A percentile compares a stretch with the other conserved stretches of the same genome.
These are phyloP conservation scores for Corchorus capsularis DNA, from an alignment of 345 rosid species.

Conservation along the genomic window DNA sequence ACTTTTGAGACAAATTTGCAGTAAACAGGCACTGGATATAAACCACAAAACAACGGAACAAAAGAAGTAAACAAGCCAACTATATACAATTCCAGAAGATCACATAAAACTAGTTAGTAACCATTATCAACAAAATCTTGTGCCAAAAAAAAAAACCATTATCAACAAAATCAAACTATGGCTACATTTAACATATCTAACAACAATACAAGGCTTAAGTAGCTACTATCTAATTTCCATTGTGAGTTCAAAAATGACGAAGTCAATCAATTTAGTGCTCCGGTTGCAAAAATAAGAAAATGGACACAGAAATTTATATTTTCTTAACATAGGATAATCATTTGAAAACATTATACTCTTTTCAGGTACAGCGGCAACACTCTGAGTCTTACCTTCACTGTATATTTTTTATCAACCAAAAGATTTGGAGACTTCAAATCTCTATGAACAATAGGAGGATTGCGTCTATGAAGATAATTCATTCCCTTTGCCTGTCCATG, in stretches of 20 bases:
- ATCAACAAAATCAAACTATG: neutral
- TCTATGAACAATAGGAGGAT: constrained; percentile 97
- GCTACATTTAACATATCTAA: constrained; percentile 1
- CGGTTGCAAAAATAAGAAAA: neutral
- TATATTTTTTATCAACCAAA: constrained; percentile 94
- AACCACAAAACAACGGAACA: neutral
- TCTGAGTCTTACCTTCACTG: constrained; percentile 69
- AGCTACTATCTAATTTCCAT: neutral
- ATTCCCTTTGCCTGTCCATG: constrained; percentile 90
- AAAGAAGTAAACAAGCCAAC: neutral
- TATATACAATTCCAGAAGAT: neutral
- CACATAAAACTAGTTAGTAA: neutral
- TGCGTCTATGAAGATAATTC: constrained; percentile 96
- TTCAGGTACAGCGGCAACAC: neutral
- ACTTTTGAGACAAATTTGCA: neutral
- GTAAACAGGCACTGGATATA: neutral
- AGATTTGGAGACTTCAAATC: constrained; percentile 98
- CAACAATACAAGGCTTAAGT: neutral
- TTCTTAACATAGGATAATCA: neutral
- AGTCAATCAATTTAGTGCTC: constrained; percentile 3
- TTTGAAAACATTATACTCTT: neutral
- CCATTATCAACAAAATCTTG: neutral
- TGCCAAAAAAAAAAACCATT: no score
- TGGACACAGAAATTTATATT: neutral
- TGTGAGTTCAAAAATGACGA: neutral